Evolutionary conservation across 2,329 filamentous ascomycete species (phyloP), one percentile per base, ranked within the genome.

Genomic region (Drechmeria coniospora): DNA sequence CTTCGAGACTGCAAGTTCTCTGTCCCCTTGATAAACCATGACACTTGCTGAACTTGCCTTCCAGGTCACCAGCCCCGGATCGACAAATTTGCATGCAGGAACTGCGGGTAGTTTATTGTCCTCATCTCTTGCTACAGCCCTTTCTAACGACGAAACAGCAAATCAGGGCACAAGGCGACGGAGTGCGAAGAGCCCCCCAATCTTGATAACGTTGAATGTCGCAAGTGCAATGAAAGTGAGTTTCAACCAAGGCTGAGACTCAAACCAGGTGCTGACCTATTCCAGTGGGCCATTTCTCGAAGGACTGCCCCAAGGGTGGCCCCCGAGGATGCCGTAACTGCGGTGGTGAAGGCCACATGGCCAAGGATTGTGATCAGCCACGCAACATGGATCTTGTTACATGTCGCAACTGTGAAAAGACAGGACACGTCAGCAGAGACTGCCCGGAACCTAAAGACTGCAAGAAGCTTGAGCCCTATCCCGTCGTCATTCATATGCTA

Each of bases 51-150:
- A n/a, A 31, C 35, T 41, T 31, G 37, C 21, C 9, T 24, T 15
- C 10, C 23, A 71, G 69, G 71, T 41, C 61, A 67, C 4, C 50
- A 57, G n/a, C 66, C 69, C 15, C 68, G 77, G 27, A 52, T 69
- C 17, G 68, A 78, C 54, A 72, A 60, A 31, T 74, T 65, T 37
- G 71, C 69, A 6, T 80, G 76, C 63, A 69, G 65, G 46, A 80
- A 80, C 45, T 80, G 75, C 56, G 68, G 65, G 59, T 62, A 38
- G 33, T 50, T n/a, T 47, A 14, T 15, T 19, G 10, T 6, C 2
- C 2, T 21, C 14, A 16, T 9, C 5, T 9, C 15, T 13, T 19
- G 25, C 15, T 14, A 31, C 32, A 29, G 39, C 23, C 26, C 24
- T 21, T 18, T 23, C 33, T 37, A 25, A 42, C 23, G 14, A 19